A percentile compares a stretch with the other conserved stretches of the same genome.
Conservation (phyloP, 805 yeast species). For the Yarrowia yakushimensis region DNA sequence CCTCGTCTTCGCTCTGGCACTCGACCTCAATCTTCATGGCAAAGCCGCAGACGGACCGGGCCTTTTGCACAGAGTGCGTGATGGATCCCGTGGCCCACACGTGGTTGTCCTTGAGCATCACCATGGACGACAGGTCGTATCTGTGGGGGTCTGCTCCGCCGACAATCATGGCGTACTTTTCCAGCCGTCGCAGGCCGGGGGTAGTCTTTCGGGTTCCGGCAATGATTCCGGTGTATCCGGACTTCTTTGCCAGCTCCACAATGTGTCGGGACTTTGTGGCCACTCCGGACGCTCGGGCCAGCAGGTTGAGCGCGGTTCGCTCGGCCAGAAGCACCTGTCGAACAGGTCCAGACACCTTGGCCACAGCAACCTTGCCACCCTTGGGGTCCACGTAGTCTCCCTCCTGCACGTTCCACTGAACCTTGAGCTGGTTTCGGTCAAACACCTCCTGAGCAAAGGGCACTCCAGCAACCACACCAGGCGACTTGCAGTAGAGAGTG, state of each 20-base stretch:
- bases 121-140: constrained; percentile 88
- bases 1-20: constrained; percentile 79
- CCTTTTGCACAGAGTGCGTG: constrained; percentile 72
- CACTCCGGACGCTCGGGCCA: constrained; percentile 81
- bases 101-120: constrained; percentile 94
- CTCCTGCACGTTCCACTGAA: constrained; percentile 71
- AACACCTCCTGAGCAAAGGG: constrained; percentile 88
- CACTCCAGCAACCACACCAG: constrained; percentile 77
- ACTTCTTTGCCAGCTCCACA: constrained; percentile 55
- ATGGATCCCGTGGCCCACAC: constrained; percentile 91
- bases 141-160: constrained; percentile 95
- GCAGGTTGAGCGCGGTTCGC: constrained; percentile 75
- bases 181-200: constrained; percentile 84
- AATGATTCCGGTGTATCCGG: constrained; percentile 75
- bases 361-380: constrained; percentile 64
- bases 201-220: constrained; percentile 98
- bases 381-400: constrained; percentile 58
- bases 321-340: constrained; percentile 78
- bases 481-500: constrained; percentile 72
- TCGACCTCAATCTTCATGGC: constrained; percentile 90
- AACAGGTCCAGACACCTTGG: constrained; percentile 75
- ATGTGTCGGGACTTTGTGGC: constrained; percentile 70
- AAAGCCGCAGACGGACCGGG: constrained; percentile 81
- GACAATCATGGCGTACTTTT: constrained; percentile 90
- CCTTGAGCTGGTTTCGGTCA: constrained; percentile 64